Evolutionary conservation across 345 rosid species (phyloP).

Genomic region (Melaleuca alternifolia): DNA sequence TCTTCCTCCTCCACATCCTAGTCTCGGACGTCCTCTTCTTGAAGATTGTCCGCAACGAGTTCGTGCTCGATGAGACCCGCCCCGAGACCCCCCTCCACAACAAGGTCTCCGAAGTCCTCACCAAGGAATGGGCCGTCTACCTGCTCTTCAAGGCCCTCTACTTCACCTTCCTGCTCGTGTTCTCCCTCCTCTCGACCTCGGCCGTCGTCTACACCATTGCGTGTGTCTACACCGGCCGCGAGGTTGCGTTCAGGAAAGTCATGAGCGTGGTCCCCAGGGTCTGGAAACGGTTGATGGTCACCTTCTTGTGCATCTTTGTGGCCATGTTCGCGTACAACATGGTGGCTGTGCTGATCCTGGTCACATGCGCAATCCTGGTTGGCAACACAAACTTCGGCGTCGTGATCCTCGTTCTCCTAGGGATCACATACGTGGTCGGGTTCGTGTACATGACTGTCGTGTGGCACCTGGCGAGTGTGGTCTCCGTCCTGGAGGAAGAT

Average conservation of each 20-base stretch:
- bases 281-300: slow-evolving; percentile 41
- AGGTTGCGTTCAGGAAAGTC: slow-evolving; percentile 22
- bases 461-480: slow-evolving; percentile 45
- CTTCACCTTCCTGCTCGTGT: slow-evolving; percentile 24
- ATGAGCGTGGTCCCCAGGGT: slow-evolving; percentile 37
- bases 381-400: not conserved
- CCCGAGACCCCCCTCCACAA: not conserved
- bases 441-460: slow-evolving; percentile 26
- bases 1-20: slow-evolving; percentile 28
- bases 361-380: not conserved
- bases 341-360: not conserved
- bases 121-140: slow-evolving; percentile 19
- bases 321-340: slow-evolving; percentile 15
- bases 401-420: not conserved
- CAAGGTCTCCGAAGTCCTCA: not conserved
- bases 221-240: slow-evolving; percentile 25
- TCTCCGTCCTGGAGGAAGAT: slow-evolving; percentile 41
- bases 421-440: slow-evolving; percentile 6
- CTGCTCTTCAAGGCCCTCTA: slow-evolving; percentile 28
- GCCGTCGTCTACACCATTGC: slow-evolving; percentile 45
- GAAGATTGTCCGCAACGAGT: slow-evolving; percentile 1
- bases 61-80: slow-evolving; percentile 8
- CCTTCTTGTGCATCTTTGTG: slow-evolving; percentile 25
- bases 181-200: slow-evolving; percentile 44
- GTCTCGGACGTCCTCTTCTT: slow-evolving; percentile 18